Base-by-base conservation (phyloP, 495 filamentous ascomycete species). In the Lophiotrema nucula region DNA sequence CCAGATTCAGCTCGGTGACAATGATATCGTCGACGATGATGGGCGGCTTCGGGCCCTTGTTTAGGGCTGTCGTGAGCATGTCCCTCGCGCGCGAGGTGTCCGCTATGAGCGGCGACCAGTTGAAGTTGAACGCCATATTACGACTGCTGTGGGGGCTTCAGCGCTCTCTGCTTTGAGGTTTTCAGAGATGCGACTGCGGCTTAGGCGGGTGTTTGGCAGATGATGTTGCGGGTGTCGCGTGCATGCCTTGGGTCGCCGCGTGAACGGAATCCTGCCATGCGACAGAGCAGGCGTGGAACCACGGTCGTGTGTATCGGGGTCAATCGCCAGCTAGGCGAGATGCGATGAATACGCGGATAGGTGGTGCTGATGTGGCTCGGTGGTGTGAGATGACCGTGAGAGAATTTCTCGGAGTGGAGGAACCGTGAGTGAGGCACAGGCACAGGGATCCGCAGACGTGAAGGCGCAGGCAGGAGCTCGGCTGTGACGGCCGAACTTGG, bases 21-120 rank as follows among this genome's bases (percentile, higher is more conserved):
- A 96, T 81, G 75, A 98, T 98, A 71, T 98, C 93, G 80, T 97
- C 93, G 77, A 97, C 93, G 69, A 98, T 98, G 68, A 98, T 98
- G 31, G 93, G 92, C 4, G 93, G 93, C 67, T 98, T 98, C 45
- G 92, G 91, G 27, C 90, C 95, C 74, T 97, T 97, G 81, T 98
- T 98, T 64, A 98, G 80, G 25, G 93, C 95, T 39, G 87, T 85
- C 22, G 93, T 98, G 44, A 98, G 82, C 67, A 97, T 88, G 64
- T 96, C 92, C 70, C 92, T 88, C 47, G 93, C 93, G 67, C 90
- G 84, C 67, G 85, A 82, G 73, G 90, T 90, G 78, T 96, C 89
- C 65, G 92, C 92, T 74, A 92, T 91, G 64, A 98, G 82, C 69
- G 93, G 93, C 81, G 91, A 96, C 93, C 93, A 98, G 90, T 97